Evolutionary conservation across 2,329 filamentous ascomycete species (phyloP), one percentile per base, ranked within the genome.

Genomic region (Dryadomyces quercivorus): DNA sequence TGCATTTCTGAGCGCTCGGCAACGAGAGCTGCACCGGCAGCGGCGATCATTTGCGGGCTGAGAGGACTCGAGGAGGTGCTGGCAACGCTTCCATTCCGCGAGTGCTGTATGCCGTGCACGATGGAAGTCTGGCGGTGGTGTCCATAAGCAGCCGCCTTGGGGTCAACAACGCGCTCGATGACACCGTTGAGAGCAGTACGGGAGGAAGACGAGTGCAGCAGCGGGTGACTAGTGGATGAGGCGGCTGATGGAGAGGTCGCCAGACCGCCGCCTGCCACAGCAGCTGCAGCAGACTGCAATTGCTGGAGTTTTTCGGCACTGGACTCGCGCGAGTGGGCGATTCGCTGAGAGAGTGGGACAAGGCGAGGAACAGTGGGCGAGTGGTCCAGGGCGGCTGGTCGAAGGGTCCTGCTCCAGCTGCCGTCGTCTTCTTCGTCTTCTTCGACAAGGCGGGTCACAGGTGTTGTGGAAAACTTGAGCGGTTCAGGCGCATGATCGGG

Each of bases 61-160:
- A 96, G 75, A 56, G 92, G 92, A 67, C 87, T 95, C 31, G 85
- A 85, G 40, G 85, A 81, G 55, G 86, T 82, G 66, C 88, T 90
- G 60, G 84, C 82, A 64, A 86, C 82, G 71, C 91, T 96, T 62
- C 90, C 86, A 77, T 94, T 95, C 70, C 92, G 77, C 63, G 81
- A 81, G 80, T 98, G 93, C 68, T 95, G 91, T 61, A 95, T 84
- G 64, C 93, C 92, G 81, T 97, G 88, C 55, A 97, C 91, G 62
- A 97, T 96, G 50, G 92, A 97, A 0, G 92, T 95, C 72, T 98
- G 90, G 54, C 93, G 85, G 70, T 97, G 90, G 68, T 98, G 91
- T 57, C 88, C 88, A 75, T 97, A 83, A 22, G 73, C 64, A 38
- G 71, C 71, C 46, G 70, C 69, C 64, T 82, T 83, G 50, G 72